Percentiles rank a stretch among this genome's conserved stretches.
Evolutionary conservation across 2,329 filamentous ascomycete species (phyloP).

Genomic region (Triangularia verruculosa): DNA sequence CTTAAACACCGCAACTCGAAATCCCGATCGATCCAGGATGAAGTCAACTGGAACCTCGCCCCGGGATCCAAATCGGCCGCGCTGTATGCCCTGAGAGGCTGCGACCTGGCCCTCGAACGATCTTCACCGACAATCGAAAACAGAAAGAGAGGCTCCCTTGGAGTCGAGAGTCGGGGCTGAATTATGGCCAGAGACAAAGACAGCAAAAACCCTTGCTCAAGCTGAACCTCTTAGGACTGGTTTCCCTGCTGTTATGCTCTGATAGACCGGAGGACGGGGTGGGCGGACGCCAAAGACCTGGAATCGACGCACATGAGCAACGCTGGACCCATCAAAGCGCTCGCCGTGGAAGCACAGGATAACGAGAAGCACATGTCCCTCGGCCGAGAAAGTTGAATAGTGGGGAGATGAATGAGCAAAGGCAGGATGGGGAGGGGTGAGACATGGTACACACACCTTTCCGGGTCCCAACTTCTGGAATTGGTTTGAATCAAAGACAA

Average conservation of each 20-base stretch:
- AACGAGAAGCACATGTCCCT: not conserved
- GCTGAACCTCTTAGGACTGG: not conserved
- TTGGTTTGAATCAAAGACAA: not conserved
- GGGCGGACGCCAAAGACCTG: not conserved
- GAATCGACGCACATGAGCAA: not conserved
- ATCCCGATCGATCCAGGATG: not conserved
- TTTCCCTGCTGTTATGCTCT: not conserved
- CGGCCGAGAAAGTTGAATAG: not conserved
- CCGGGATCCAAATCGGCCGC: not conserved
- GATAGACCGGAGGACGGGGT: not conserved
- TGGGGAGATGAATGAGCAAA: not conserved
- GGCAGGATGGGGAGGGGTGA: not conserved
- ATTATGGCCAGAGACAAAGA: not conserved
- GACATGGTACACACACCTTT: not conserved
- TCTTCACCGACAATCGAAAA: not conserved
- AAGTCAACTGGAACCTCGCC: not conserved
- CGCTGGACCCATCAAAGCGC: not conserved
- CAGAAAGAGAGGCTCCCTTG: not conserved
- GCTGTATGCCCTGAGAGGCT: not conserved
- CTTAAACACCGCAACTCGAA: not conserved
- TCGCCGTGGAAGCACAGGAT: not conserved
- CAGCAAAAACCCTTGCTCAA: not conserved
- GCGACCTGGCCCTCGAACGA: not conserved
- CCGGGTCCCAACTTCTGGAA: not conserved
- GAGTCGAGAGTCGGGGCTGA: not conserved